Conservation (phyloP, 495 filamentous ascomycete genomes). For the Aspergillus baeticus region DNA sequence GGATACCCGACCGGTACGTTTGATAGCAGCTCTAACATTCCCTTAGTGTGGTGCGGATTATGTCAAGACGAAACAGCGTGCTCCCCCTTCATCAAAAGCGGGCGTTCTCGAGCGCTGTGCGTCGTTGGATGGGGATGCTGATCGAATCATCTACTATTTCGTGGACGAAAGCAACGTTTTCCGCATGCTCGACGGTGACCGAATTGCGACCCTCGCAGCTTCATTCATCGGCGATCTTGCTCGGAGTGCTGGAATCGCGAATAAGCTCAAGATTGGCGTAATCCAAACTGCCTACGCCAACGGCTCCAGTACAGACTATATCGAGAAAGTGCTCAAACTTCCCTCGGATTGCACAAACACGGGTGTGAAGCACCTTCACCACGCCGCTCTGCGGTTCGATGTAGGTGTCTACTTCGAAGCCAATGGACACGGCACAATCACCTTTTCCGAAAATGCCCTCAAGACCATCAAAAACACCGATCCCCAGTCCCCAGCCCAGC, state of each 20-base stretch:
- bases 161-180: slow-evolving; percentile 76
- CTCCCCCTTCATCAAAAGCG: slow-evolving; percentile 79
- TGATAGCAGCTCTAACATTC: slow-evolving; percentile 15
- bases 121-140: slow-evolving; percentile 92
- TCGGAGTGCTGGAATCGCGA: slow-evolving; percentile 70
- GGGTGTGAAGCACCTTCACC: slow-evolving; percentile 96
- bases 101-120: slow-evolving; percentile 75
- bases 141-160: slow-evolving; percentile 96
- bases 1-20: not conserved
- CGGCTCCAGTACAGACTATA: slow-evolving; percentile 89
- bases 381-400: slow-evolving; percentile 86
- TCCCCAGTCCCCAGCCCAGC: slow-evolving; percentile 88
- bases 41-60: slow-evolving; percentile 89
- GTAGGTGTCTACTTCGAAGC: slow-evolving; percentile 98
- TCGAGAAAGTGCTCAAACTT: slow-evolving; percentile 81
- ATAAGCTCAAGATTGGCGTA: slow-evolving; percentile 83
- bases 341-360: slow-evolving; percentile 91
- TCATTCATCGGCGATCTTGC: slow-evolving; percentile 91
- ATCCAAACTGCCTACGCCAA: slow-evolving; percentile 98
- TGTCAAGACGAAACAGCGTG: slow-evolving; percentile 93
- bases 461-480: slow-evolving; percentile 71
- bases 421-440: slow-evolving; percentile 94
- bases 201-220: slow-evolving; percentile 91
- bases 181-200: slow-evolving; percentile 90
- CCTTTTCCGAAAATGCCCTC: slow-evolving; percentile 82